Percentiles rank a stretch among this genome's conserved stretches.
Evolutionary conservation across 768 basidiomycete genomes (phyloP).

Genomic region (Tricholoma sp.): DNA sequence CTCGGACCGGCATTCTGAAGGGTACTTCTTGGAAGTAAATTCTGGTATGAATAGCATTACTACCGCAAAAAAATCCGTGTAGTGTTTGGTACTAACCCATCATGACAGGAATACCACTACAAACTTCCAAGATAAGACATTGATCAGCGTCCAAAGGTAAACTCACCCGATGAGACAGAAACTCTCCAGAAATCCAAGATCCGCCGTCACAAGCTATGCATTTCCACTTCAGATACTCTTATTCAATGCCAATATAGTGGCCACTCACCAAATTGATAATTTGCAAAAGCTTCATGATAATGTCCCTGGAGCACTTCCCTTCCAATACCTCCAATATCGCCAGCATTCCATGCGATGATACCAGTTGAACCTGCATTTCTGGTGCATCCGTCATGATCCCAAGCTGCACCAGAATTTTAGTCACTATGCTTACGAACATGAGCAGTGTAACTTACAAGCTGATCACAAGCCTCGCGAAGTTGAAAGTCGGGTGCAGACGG

Average conservation of each 20-base stretch:
- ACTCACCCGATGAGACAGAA: slow-evolving; percentile 86
- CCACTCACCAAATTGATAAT: slow-evolving; percentile 79
- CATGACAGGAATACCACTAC: slow-evolving; percentile 90
- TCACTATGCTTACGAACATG: not conserved
- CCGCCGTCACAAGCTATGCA: slow-evolving; percentile 55
- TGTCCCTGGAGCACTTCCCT: slow-evolving; percentile 79
- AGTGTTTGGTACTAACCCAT: slow-evolving; percentile 57
- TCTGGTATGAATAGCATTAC: slow-evolving; percentile 34
- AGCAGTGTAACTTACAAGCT: slow-evolving; percentile 55
- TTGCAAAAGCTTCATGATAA: slow-evolving; percentile 78
- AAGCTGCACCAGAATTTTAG: slow-evolving; percentile 39
- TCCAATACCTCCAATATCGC: slow-evolving; percentile 93
- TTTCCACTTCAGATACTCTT: not conserved
- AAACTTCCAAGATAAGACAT: slow-evolving; percentile 6
- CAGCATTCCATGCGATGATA: slow-evolving; percentile 91
- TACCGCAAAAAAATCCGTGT: not conserved
- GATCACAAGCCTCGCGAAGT: slow-evolving; percentile 80
- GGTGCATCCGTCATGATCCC: slow-evolving; percentile 71
- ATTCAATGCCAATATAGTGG: not conserved
- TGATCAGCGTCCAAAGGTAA: not conserved
- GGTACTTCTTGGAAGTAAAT: slow-evolving; percentile 92
- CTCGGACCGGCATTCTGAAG: slow-evolving; percentile 89
- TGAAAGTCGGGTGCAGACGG: slow-evolving; percentile 80
- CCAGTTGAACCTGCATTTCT: slow-evolving; percentile 84
- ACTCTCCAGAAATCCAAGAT: slow-evolving; percentile 86